Evolutionary conservation across 2,329 filamentous ascomycete species (phyloP).

Genomic region (Coniochaeta prunicola): DNA sequence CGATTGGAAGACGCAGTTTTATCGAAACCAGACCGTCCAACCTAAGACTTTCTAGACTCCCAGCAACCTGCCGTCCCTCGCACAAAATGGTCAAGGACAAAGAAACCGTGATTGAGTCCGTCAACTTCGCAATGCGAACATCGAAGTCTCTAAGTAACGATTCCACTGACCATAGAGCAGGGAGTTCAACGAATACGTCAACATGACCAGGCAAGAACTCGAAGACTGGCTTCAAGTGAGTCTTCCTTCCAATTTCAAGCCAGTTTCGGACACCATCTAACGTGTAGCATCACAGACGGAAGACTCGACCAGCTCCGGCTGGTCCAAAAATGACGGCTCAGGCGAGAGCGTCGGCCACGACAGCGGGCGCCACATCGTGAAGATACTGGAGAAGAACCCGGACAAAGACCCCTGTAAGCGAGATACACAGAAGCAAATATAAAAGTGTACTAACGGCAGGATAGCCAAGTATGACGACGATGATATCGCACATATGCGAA

Average conservation of each 20-base stretch:
- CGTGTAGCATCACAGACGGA: constrained; percentile 15
- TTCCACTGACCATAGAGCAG: no score
- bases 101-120: not conserved
- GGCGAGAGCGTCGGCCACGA: constrained; percentile 52
- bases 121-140: not conserved
- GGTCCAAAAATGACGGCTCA: constrained; percentile 42
- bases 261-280: not conserved
- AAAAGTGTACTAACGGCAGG: not conserved
- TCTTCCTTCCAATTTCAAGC: not conserved
- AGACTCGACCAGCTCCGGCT: constrained; percentile 42
- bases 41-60: not conserved
- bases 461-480: constrained; percentile 36
- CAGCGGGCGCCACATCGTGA: constrained; percentile 49
- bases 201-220: constrained; percentile 49
- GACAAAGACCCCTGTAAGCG: constrained; percentile 31
- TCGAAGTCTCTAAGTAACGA: no score
- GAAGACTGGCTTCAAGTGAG: constrained; percentile 42
- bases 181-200: constrained; percentile 53
- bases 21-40: not conserved
- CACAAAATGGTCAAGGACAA: not conserved
- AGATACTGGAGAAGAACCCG: constrained; percentile 49
- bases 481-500: constrained; percentile 42
- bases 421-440: not conserved
- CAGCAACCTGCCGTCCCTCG: not conserved
- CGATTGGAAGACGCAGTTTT: not conserved